A percentile compares a stretch with the other conserved stretches of the same genome.
These are phyloP conservation scores for Cryptosporidium ryanae DNA, from an alignment of 169 alveolate species.

Conservation along the genomic window DNA sequence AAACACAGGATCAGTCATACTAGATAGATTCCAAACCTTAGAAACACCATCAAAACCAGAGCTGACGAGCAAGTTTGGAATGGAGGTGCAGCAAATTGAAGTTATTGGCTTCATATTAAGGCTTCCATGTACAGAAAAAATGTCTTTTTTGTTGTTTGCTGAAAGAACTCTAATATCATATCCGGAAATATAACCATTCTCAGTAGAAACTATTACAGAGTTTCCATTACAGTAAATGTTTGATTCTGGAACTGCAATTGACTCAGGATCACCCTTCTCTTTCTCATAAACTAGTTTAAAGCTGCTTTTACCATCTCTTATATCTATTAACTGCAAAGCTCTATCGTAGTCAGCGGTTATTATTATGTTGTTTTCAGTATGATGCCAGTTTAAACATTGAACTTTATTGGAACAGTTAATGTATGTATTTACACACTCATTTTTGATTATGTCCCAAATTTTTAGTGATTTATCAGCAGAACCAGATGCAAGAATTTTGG, in stretches of 20 bases:
- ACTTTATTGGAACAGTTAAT: slow-evolving; percentile 85
- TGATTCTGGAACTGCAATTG: slow-evolving; percentile 12
- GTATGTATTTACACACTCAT: slow-evolving; percentile 86
- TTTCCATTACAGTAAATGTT: slow-evolving; percentile 30
- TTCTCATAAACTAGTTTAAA: slow-evolving; percentile 9
- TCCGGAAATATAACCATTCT: slow-evolving; percentile 52
- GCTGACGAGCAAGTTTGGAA: slow-evolving; percentile 54
- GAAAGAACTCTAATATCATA: slow-evolving; percentile 39
- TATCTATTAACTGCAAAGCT: slow-evolving; percentile 28
- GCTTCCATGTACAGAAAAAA: slow-evolving; percentile 24
- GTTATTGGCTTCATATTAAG: slow-evolving; percentile 47
- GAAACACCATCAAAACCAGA: slow-evolving; percentile 45
- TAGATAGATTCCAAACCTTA: slow-evolving; percentile 44
- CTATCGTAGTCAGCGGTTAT: slow-evolving; percentile 62
- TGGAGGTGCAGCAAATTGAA: slow-evolving; percentile 32
- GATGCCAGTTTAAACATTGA: slow-evolving; percentile 77
- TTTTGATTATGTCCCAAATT: slow-evolving; percentile 92
- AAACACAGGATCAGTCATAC: slow-evolving; percentile 16
- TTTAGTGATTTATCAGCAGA: slow-evolving; percentile 90
- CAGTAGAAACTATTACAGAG: slow-evolving; percentile 35
- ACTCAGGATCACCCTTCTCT: slow-evolving; percentile 66
- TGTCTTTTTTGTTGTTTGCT: neutral
- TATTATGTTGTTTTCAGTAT: slow-evolving; percentile 66
- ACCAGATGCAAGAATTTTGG: slow-evolving; percentile 85
- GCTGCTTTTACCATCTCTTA: slow-evolving; percentile 17